Evolutionary conservation across 2,329 filamentous ascomycete genomes (phyloP), one percentile per base, ranked within the genome.

Genomic region (Verruconis gallopava): DNA sequence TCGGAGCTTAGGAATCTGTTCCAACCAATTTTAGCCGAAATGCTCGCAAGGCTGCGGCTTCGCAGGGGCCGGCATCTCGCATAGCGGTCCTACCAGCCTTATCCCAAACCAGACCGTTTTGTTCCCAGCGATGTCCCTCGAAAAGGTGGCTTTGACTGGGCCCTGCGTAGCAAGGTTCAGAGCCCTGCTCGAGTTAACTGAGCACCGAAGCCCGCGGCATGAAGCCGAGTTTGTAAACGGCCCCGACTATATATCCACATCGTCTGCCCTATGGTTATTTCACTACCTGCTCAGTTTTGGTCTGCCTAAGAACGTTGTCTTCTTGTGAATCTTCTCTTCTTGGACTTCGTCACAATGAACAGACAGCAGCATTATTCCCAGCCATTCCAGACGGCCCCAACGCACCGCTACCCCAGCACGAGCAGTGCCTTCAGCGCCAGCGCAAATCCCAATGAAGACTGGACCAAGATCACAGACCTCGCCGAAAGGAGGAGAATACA

Each of bases 391-490:
- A 47, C 61, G 47, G 49, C 58, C 58, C 55, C 58, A 53, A 55
- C 64, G 46, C 70, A 78, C 40, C 76, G 81, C 60, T 79, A 85
- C 57, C 79, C 81, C 53, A 80, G 79, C 59, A 93, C 84, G 47
- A 94, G 85, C 68, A 94, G 85, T 65, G 89, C 89, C 53, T 94
- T 93, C 70, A 93, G 85, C 65, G 82, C 81, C 54, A 93, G 85
- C 49, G 89, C 88, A 53, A 93, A 93, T 61, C 84, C 89, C 43
- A 88, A 95, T 57, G 89, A 96, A 67, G 89, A 96, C 68, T 96
- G 89, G 89, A 95, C 89, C 58, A 93, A 95, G 76, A 94, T 96
- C 60, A 93, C 89, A 44, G 89, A 96, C 63, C 79, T 96, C 46
- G 89, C 88, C 40, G 89, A 96, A 67, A 79, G 91, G 57, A 73